Evolutionary conservation across 257 asterid genomes (phyloP).

Genomic region (Solanum pimpinellifolium): DNA sequence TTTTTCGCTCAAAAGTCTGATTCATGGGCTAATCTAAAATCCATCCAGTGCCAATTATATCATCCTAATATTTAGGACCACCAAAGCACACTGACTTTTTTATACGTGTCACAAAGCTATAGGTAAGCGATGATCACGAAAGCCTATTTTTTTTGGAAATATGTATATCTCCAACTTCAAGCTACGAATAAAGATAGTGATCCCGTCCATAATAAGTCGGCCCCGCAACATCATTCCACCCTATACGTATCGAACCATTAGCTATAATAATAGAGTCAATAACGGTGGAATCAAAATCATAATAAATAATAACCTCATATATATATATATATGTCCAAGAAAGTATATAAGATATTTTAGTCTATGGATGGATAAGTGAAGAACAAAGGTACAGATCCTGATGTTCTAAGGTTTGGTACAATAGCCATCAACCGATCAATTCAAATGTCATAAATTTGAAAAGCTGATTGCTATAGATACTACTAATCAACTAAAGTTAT

Average conservation of each 20-base stretch:
- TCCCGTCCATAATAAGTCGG: background rate
- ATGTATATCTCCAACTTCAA: accelerated
- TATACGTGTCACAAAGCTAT: background rate
- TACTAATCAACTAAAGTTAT: background rate
- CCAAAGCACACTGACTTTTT: background rate
- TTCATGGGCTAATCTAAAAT: background rate
- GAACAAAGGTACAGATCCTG: conserved; percentile 1
- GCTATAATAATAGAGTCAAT: background rate
- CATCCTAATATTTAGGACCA: background rate
- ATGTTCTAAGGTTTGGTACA: background rate
- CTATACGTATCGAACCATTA: no score
- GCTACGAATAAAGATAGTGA: background rate
- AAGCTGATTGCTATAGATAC: conserved; percentile 8
- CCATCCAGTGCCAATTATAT: background rate
- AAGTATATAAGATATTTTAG: background rate
- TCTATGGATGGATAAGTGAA: background rate
- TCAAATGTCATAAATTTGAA: conserved; percentile 1
- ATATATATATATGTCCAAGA: background rate
- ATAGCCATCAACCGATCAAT: background rate
- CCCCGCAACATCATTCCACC: background rate
- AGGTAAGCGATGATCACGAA: background rate
- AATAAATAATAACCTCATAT: background rate
- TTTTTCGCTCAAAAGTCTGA: background rate
- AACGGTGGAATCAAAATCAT: background rate
- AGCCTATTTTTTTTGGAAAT: no score